Conservation (phyloP, 2,329 filamentous ascomycete species). For the Sclerotinia borealis region DNA sequence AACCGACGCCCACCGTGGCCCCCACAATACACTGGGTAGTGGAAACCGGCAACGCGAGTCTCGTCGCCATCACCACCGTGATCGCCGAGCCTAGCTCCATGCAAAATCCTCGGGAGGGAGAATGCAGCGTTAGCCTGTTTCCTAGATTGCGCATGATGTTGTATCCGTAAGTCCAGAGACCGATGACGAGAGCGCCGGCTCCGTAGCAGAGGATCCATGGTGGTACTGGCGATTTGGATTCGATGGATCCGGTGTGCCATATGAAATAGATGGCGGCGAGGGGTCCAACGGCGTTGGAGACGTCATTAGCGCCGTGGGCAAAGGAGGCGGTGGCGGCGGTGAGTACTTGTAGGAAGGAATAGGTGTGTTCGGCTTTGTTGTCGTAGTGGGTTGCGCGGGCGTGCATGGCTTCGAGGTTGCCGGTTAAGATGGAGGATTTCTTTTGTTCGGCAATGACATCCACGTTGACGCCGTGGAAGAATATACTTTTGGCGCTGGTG, state of each 20-base stretch:
- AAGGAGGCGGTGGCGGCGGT: slow-evolving; percentile 46
- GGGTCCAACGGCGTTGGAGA: slow-evolving; percentile 63
- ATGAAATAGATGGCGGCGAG: slow-evolving; percentile 66
- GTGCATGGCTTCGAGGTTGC: slow-evolving; percentile 67
- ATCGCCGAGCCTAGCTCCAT: slow-evolving; percentile 78
- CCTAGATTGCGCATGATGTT: slow-evolving; percentile 54
- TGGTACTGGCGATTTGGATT: slow-evolving; percentile 58
- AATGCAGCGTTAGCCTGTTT: slow-evolving; percentile 23
- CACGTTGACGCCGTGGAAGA: not conserved
- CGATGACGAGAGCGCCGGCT: slow-evolving; percentile 40
- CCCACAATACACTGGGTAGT: slow-evolving; percentile 78
- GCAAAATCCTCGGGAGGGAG: slow-evolving; percentile 50
- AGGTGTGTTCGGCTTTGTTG: slow-evolving; percentile 62
- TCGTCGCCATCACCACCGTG: slow-evolving; percentile 68
- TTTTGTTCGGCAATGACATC: slow-evolving; percentile 30
- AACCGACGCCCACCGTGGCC: slow-evolving; percentile 68
- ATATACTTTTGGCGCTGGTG: not conserved
- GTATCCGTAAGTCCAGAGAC: slow-evolving; percentile 69
- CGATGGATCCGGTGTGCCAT: slow-evolving; percentile 45
- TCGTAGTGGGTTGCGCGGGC: slow-evolving; percentile 56
- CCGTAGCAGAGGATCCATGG: slow-evolving; percentile 46
- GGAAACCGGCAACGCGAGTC: slow-evolving; percentile 64
- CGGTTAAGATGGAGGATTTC: slow-evolving; percentile 47
- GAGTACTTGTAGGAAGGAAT: slow-evolving; percentile 48
- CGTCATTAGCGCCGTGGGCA: slow-evolving; percentile 69